Evolutionary conservation across 2,329 filamentous ascomycete species (phyloP), one percentile per base, ranked within the genome.

Genomic region (Didymella segeticola): DNA sequence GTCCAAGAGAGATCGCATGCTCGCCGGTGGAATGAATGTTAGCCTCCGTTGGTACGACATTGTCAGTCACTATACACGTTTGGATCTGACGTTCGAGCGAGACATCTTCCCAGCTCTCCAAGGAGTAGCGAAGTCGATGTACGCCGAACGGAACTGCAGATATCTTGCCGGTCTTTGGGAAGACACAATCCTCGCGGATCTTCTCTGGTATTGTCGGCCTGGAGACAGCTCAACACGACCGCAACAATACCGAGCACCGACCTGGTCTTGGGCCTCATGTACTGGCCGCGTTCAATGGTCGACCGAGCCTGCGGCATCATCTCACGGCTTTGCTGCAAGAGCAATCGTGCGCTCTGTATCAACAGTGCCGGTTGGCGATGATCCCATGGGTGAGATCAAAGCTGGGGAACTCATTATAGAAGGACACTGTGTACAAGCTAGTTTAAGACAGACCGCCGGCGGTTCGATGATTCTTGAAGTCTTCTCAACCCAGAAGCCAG

Each of bases 151-250:
- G 1, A 9, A 33, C 6, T 39, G 8, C 6, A 1, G 2, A 14
- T 47, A 33, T 15, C 26, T 19, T 33, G 46, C 36, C 10, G 46
- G 46, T 2, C 29, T 48, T 1, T 48, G 46, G 46, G 36, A 26
- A 10, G 20, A 41, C 10, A 33, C n/a, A 11, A 12, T 48, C 0
- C 1, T 34, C 0, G 1, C 7, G 3, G 46, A 48, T 8, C 25
- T 48, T 10, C 20, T 41, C 29, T 5, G 30, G n/a, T n/a, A n/a
- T n/a, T n/a, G n/a, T n/a, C n/a, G n/a, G n/a, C n/a, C n/a, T n/a
- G n/a, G n/a, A n/a, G n/a, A n/a, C n/a, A n/a, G n/a, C n/a, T n/a
- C n/a, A n/a, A n/a, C n/a, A n/a, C n/a, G n/a, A n/a, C 25, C 25
- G 10, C 25, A 26, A 26, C 5, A 26, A 26, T 34, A 34, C 15